Evolutionary conservation across 306 rosid species (phyloP).

Genomic region (Erythrophleum fordii): DNA sequence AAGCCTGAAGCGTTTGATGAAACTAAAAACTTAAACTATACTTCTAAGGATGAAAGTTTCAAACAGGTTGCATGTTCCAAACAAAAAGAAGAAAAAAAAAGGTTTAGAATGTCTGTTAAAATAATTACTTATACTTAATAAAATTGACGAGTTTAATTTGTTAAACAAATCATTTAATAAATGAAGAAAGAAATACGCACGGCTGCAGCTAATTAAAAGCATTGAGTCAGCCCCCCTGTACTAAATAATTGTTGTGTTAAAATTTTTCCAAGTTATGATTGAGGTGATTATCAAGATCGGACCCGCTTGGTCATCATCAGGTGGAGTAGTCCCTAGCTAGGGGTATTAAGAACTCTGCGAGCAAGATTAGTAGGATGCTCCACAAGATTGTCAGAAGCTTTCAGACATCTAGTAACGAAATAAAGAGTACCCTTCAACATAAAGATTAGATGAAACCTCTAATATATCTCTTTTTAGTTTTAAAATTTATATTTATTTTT

Average conservation of each 20-base stretch:
- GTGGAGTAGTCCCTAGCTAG: background rate
- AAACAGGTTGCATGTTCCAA: background rate
- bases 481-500: too few species aligned
- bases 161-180: background rate
- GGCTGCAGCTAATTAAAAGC: background rate
- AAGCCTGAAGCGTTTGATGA: too few species aligned
- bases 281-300: background rate
- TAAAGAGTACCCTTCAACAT: too few species aligned
- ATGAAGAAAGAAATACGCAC: background rate
- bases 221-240: background rate
- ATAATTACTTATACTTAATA: background rate
- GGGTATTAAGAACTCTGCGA: background rate
- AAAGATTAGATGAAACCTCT: too few species aligned
- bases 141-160: background rate
- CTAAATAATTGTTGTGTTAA: background rate
- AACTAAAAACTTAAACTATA: too few species aligned
- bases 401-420: background rate
- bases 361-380: background rate
- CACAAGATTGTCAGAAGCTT: background rate
- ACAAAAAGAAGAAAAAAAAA: background rate
- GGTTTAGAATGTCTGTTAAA: background rate
- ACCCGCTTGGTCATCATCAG: background rate
- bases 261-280: background rate
- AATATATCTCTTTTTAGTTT: too few species aligned
- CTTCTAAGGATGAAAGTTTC: background rate